Conservation (phyloP, 805 yeast genomes). For the Kluyveromyces dobzhanskii region DNA sequence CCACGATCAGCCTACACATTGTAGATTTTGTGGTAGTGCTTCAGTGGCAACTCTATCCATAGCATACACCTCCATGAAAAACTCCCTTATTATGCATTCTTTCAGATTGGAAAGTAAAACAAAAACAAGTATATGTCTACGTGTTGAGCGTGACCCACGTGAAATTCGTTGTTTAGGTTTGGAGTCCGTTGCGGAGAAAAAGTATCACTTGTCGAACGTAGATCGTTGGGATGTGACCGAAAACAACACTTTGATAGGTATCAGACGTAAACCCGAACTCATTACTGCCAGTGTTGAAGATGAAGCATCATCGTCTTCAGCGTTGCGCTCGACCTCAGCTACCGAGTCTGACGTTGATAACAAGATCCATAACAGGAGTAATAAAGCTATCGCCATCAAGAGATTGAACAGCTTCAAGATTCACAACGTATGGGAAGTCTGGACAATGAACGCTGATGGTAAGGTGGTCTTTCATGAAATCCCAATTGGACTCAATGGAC, state of each 20-base stretch:
- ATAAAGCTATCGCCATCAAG: slow-evolving; percentile 5
- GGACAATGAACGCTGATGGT: slow-evolving; percentile 67
- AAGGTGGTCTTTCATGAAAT: slow-evolving; percentile 51
- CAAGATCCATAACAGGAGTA: slow-evolving; percentile 7
- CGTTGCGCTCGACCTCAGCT: slow-evolving; percentile 8
- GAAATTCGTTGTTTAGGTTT: slow-evolving; percentile 87
- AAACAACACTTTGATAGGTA: slow-evolving; percentile 67
- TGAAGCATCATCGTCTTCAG: slow-evolving; percentile 1
- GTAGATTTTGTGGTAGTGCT: slow-evolving; percentile 86
- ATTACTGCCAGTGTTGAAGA: not conserved
- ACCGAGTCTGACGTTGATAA: slow-evolving; percentile 13
- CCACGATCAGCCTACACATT: slow-evolving; percentile 81
- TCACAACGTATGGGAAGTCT: slow-evolving; percentile 66
- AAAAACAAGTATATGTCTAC: slow-evolving; percentile 68
- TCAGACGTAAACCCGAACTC: slow-evolving; percentile 35
- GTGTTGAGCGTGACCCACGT: slow-evolving; percentile 89
- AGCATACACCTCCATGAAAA: slow-evolving; percentile 41
- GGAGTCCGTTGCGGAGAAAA: slow-evolving; percentile 62
- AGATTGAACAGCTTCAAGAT: slow-evolving; percentile 26
- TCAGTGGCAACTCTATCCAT: slow-evolving; percentile 66
- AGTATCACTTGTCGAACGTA: slow-evolving; percentile 56
- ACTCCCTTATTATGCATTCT: slow-evolving; percentile 53
- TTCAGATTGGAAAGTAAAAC: slow-evolving; percentile 66
- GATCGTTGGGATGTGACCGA: slow-evolving; percentile 77
- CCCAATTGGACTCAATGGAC: slow-evolving; percentile 38